Evolutionary conservation across 2,329 filamentous ascomycete species (phyloP).

Genomic region (Pezicula neosporulosa): DNA sequence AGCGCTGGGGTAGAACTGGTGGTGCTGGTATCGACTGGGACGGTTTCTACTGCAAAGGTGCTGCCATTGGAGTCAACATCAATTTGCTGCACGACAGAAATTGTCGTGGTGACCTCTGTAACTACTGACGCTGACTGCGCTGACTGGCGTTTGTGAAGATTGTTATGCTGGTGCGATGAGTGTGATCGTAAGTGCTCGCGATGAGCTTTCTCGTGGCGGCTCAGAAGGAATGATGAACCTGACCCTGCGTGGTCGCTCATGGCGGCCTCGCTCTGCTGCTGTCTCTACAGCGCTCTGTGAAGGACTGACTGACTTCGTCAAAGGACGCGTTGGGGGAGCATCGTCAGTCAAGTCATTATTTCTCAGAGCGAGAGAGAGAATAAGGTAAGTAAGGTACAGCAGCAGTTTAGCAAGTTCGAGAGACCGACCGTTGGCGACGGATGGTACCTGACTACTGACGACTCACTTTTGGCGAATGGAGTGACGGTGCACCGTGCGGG

Average conservation of each 20-base stretch:
- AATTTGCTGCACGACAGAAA: slow-evolving; percentile 26
- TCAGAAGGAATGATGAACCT: slow-evolving; percentile 31
- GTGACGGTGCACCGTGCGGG: too few relatives aligned
- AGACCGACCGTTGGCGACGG: too few relatives aligned
- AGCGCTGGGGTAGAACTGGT: slow-evolving; percentile 6
- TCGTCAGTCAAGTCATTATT: neutral
- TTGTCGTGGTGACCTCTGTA: slow-evolving; percentile 22
- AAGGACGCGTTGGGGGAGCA: neutral
- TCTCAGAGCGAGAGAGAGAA: neutral
- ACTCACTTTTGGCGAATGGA: too few relatives aligned
- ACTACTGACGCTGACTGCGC: slow-evolving; percentile 9
- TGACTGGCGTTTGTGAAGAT: slow-evolving; percentile 13
- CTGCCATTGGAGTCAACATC: slow-evolving; percentile 25
- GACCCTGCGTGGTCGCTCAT: slow-evolving; percentile 21
- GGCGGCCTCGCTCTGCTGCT: slow-evolving; percentile 21
- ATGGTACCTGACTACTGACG: too few relatives aligned
- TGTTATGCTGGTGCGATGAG: slow-evolving; percentile 13
- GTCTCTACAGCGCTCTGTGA: slow-evolving; percentile 24
- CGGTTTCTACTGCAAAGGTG: slow-evolving; percentile 17
- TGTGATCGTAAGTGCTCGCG: slow-evolving; percentile 20
- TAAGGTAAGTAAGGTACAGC: neutral
- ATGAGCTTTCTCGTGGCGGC: slow-evolving; percentile 26
- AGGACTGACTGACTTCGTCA: neutral
- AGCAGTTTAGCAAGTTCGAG: too few relatives aligned
- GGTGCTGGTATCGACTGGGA: slow-evolving; percentile 11